Conservation (phyloP, 1,139 yeast species). For the Casaregolazyma suthepensis region DNA sequence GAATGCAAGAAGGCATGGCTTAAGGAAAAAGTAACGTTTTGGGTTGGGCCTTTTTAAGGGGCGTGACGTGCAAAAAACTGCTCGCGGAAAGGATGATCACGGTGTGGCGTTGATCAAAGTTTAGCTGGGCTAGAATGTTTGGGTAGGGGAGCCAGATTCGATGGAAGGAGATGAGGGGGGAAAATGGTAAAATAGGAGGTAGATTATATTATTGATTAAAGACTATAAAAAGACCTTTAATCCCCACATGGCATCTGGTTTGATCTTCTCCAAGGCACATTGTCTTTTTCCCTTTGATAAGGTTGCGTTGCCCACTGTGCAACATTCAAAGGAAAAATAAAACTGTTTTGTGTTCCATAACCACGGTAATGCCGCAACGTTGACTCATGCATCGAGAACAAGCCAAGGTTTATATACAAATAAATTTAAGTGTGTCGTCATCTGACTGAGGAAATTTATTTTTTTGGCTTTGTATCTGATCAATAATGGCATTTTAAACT, state of each 20-base stretch:
- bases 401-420: background rate
- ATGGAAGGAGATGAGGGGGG: background rate
- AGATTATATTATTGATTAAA: too few species aligned
- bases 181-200: background rate
- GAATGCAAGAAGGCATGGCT: background rate
- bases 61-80: background rate
- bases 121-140: background rate
- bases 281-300: background rate
- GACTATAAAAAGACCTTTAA: background rate
- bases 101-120: background rate
- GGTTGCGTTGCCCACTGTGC: background rate
- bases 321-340: background rate
- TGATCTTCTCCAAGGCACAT: background rate
- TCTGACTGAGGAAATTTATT: background rate
- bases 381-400: background rate
- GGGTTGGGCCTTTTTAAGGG: background rate
- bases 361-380: background rate
- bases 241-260: background rate
- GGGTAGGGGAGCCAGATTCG: background rate
- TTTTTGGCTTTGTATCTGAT: background rate
- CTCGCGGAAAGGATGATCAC: background rate
- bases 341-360: background rate
- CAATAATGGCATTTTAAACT: background rate
- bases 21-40: background rate
- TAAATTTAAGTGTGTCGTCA: background rate